Evolutionary conservation across 2,329 filamentous ascomycete genomes (phyloP).

Genomic region (Thermothelomyces thermophilus): DNA sequence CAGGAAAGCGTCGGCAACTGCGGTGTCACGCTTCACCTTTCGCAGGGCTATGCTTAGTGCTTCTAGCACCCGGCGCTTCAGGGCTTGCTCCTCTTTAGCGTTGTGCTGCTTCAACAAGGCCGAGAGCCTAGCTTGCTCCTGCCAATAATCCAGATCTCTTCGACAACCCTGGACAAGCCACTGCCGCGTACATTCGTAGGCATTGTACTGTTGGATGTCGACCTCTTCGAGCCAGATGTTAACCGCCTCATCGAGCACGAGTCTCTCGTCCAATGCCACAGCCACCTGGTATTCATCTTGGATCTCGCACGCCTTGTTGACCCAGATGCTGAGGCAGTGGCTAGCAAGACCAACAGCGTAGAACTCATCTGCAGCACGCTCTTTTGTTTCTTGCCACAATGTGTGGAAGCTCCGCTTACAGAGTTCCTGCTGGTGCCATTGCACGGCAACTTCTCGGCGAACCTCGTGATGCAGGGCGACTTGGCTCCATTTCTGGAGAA

Average conservation of each 20-base stretch:
- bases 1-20: slow-evolving; percentile 18
- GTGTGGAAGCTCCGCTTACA: slow-evolving; percentile 25
- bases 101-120: slow-evolving; percentile 16
- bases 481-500: slow-evolving; percentile 27
- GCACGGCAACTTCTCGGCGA: slow-evolving; percentile 25
- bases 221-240: slow-evolving; percentile 24
- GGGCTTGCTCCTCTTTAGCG: slow-evolving; percentile 5
- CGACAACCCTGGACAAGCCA: slow-evolving; percentile 15
- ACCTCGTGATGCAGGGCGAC: slow-evolving; percentile 22
- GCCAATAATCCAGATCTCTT: slow-evolving; percentile 20
- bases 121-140: slow-evolving; percentile 22
- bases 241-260: slow-evolving; percentile 21
- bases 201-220: slow-evolving; percentile 17
- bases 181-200: slow-evolving; percentile 15
- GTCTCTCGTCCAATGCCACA: slow-evolving; percentile 16
- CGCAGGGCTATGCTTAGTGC: slow-evolving; percentile 5
- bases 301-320: slow-evolving; percentile 6
- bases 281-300: slow-evolving; percentile 16
- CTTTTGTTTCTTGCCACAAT: slow-evolving; percentile 30
- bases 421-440: slow-evolving; percentile 28
- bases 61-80: slow-evolving; percentile 8
- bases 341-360: slow-evolving; percentile 11
- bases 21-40: slow-evolving; percentile 7
- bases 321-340: slow-evolving; percentile 23
- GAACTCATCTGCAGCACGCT: slow-evolving; percentile 22